A percentile compares a stretch with the other conserved stretches of the same genome.
Conservation (phyloP, 1,284 basidiomycete species). For the Heimioporus retisporus region DNA sequence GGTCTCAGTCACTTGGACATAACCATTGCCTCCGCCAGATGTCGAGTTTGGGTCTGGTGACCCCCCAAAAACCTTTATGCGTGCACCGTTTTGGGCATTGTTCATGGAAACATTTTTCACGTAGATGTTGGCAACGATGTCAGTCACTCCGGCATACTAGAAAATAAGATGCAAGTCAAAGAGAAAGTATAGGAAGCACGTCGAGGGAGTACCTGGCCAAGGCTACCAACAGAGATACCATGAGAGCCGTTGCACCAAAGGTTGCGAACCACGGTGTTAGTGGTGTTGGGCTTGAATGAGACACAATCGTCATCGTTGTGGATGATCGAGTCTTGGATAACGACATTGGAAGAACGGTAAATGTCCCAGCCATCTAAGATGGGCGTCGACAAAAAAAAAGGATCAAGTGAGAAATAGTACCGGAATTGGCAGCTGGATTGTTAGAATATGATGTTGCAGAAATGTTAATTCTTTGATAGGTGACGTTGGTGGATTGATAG, state of each 20-base stretch:
- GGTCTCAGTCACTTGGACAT: conserved; percentile 35
- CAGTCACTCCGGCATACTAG: conserved; percentile 57
- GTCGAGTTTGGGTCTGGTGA: conserved; percentile 29
- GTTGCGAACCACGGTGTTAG: conserved; percentile 23
- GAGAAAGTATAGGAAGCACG: not conserved
- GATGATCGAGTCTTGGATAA: conserved; percentile 49
- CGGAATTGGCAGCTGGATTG: conserved; percentile 32
- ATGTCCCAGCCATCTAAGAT: conserved; percentile 59
- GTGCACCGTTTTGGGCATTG: conserved; percentile 60
- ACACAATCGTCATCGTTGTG: conserved; percentile 60
- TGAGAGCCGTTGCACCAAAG: conserved; percentile 30
- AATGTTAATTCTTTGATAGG: conserved; percentile 37
- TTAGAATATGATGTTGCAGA: conserved; percentile 37
- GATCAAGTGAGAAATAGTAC: conserved; percentile 1
- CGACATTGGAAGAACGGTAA: conserved; percentile 52
- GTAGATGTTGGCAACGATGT: conserved; percentile 59
- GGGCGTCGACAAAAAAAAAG: not conserved
- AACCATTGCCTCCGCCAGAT: conserved; percentile 48
- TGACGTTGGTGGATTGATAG: conserved; percentile 40
- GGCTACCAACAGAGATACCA: conserved; percentile 33
- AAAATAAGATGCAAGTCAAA: not conserved
- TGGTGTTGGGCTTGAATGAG: conserved; percentile 36
- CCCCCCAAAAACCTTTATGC: conserved; percentile 59
- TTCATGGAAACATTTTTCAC: conserved; percentile 58
- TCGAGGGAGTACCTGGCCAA: conserved; percentile 23